A percentile compares a stretch with the other conserved stretches of the same genome.
These are phyloP conservation scores for Vigna mungo DNA, from an alignment of 306 rosid genomes.

Conservation along the genomic window DNA sequence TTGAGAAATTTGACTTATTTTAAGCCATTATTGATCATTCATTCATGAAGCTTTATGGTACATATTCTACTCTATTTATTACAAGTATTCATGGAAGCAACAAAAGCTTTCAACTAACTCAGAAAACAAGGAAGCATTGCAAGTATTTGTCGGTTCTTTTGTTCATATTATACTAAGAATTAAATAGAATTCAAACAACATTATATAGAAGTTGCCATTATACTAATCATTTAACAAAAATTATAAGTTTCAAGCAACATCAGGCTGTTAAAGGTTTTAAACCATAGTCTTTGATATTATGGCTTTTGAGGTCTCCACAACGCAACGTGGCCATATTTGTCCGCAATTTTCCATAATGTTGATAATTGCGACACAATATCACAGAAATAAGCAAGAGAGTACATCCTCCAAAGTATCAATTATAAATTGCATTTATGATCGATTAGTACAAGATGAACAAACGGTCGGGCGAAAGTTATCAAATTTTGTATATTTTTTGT, in stretches of 20 bases:
- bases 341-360: conserved; percentile 4
- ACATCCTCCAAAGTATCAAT: conserved; percentile 16
- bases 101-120: neutral
- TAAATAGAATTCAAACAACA: neutral
- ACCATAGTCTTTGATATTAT: neutral
- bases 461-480: neutral
- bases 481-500: conserved; percentile 3
- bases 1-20: conserved; percentile 10
- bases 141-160: neutral
- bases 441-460: neutral
- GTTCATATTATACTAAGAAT: neutral
- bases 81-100: neutral
- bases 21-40: neutral
- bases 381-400: neutral
- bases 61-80: neutral
- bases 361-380: neutral
- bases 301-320: neutral
- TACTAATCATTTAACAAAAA: neutral
- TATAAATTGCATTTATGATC: conserved; percentile 26
- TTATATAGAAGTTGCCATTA: neutral
- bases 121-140: neutral
- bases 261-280: conserved; percentile 1
- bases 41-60: conserved; percentile 4
- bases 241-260: conserved; percentile 8
- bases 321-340: neutral